Evolutionary conservation across 169 alveolate species (phyloP).

Genomic region (Plasmodium fragile): DNA sequence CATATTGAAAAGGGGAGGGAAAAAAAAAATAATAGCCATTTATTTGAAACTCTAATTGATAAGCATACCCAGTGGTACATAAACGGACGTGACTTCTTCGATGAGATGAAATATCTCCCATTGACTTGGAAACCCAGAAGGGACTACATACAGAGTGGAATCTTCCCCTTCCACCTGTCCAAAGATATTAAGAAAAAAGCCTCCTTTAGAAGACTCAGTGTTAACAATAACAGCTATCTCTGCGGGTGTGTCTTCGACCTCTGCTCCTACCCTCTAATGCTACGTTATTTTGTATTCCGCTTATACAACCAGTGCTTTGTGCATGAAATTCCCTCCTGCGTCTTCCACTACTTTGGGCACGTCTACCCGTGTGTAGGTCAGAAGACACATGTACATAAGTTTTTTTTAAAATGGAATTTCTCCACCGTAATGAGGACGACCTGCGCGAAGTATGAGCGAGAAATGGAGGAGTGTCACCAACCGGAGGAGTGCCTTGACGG

Average conservation of each 20-base stretch:
- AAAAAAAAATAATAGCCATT: background rate
- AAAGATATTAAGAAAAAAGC: constrained; percentile 18
- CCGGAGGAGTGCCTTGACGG: background rate
- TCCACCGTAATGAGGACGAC: background rate
- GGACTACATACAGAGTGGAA: constrained; percentile 52
- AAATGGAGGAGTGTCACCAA: background rate
- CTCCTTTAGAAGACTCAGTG: constrained; percentile 28
- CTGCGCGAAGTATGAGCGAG: background rate
- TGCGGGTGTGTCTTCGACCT: constrained; percentile 41
- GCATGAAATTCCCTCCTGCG: constrained; percentile 21
- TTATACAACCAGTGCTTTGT: constrained; percentile 6
- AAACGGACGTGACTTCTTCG: constrained; percentile 31
- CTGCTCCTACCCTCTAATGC: constrained; percentile 31
- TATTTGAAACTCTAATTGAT: background rate
- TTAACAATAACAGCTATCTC: constrained; percentile 39
- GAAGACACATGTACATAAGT: background rate
- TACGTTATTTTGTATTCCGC: constrained; percentile 41
- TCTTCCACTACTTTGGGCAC: constrained; percentile 27
- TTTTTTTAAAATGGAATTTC: constrained; percentile 21
- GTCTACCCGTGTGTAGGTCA: background rate
- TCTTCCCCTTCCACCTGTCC: constrained; percentile 42
- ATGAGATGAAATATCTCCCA: constrained; percentile 44
- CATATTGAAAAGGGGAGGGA: constrained; percentile 2
- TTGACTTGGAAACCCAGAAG: constrained; percentile 70
- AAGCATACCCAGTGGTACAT: background rate